Percentiles rank a stretch among this genome's conserved stretches.
phyloP scores from a whole-genome alignment of 352 stramenopile species.

The Elongisporangium senticosum region DNA sequence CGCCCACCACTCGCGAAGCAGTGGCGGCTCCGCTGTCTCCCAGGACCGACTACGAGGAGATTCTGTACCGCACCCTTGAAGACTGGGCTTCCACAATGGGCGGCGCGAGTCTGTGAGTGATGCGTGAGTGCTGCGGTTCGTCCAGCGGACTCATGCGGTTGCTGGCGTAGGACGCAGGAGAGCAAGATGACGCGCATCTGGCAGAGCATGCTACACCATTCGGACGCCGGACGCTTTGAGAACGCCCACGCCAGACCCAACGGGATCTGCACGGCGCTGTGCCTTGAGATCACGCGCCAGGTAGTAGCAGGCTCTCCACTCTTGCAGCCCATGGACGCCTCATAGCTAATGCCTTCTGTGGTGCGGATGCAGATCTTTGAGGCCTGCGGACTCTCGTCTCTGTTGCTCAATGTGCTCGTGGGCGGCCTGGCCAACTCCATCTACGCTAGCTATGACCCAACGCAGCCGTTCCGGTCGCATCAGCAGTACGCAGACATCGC shows the following conservation, averaged over 20 bases:
- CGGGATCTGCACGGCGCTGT: conserved; percentile 51
- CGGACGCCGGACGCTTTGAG: conserved; percentile 44
- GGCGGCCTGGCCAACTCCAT: conserved; percentile 60
- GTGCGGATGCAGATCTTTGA: conserved; percentile 15
- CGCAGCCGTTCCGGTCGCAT: conserved; percentile 25
- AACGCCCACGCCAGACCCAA: conserved; percentile 27
- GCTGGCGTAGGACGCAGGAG: conserved; percentile 23
- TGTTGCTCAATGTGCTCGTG: conserved; percentile 40
- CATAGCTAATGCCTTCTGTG: not conserved
- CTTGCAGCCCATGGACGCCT: not conserved
- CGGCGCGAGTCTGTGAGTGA: conserved; percentile 13
- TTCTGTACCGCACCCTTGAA: conserved; percentile 14
- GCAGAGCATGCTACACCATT: conserved; percentile 56
- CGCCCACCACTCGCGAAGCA: conserved; percentile 5
- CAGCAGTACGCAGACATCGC: conserved; percentile 39
- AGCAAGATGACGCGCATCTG: conserved; percentile 48
- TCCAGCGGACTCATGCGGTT: not conserved
- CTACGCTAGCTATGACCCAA: conserved; percentile 41
- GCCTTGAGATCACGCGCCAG: conserved; percentile 39
- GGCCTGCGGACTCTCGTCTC: conserved; percentile 24
- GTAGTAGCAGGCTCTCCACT: conserved; percentile 4
- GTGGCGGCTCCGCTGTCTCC: conserved; percentile 1
- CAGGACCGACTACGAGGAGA: conserved; percentile 15
- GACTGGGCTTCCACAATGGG: conserved; percentile 13
- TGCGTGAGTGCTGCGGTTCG: not conserved